These are phyloP conservation scores for Meyerozyma smithsonii DNA, from an alignment of 1,139 yeast genomes.

Conservation along the genomic window DNA sequence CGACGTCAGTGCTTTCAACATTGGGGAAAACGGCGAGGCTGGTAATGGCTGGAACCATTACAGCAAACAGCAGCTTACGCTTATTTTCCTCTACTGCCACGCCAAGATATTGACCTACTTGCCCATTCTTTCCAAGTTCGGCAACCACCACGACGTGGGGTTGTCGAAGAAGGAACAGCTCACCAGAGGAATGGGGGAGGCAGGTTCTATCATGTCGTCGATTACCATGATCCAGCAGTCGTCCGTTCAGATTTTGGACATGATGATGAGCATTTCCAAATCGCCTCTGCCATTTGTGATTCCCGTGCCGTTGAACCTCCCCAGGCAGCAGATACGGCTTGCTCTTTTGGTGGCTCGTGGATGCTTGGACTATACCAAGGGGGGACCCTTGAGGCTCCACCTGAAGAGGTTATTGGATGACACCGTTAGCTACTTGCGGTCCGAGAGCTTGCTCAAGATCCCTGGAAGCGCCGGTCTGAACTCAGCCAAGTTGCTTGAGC, in stretches of 20 bases:
- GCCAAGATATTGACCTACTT: slow-evolving; percentile 77
- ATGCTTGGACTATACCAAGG: slow-evolving; percentile 74
- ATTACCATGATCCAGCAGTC: slow-evolving; percentile 74
- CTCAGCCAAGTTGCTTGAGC: slow-evolving; percentile 52
- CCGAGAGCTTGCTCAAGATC: slow-evolving; percentile 46
- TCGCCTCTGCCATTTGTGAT: slow-evolving; percentile 34
- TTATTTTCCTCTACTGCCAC: slow-evolving; percentile 68
- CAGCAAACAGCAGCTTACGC: slow-evolving; percentile 50
- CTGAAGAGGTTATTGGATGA: slow-evolving; percentile 52
- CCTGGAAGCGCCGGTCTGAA: slow-evolving; percentile 60
- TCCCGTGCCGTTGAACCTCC: slow-evolving; percentile 69
- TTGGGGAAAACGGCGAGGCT: slow-evolving; percentile 33
- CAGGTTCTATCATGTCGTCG: slow-evolving; percentile 32
- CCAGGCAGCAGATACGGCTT: slow-evolving; percentile 64
- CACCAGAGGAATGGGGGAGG: slow-evolving; percentile 22
- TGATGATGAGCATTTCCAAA: slow-evolving; percentile 47
- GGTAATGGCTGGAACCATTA: slow-evolving; percentile 29
- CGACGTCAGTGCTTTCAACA: slow-evolving; percentile 56
- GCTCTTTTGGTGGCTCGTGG: slow-evolving; percentile 74
- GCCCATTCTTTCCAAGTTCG: slow-evolving; percentile 57
- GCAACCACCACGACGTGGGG: slow-evolving; percentile 43
- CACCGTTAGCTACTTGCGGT: slow-evolving; percentile 44
- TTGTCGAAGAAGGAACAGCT: slow-evolving; percentile 37
- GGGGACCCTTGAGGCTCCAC: slow-evolving; percentile 74
- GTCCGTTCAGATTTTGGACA: slow-evolving; percentile 59